Conservation (phyloP, 129 eudicot genomes). For the Scalesia atractyloides region DNA sequence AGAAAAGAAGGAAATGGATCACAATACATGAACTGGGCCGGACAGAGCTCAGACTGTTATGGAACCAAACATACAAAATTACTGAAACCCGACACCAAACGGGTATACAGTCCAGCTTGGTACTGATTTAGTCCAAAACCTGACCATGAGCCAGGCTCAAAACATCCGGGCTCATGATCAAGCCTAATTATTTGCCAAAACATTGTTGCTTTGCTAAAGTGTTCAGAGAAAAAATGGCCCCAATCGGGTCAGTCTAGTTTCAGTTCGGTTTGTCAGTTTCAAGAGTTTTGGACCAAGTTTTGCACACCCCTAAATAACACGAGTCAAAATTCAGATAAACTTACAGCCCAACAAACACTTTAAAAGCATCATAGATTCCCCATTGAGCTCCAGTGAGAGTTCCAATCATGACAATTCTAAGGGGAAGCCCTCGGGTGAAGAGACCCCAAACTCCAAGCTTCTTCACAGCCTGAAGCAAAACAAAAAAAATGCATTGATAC, state of each 20-base stretch:
- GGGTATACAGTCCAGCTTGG: too few relatives aligned
- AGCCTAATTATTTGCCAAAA: not conserved
- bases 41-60: not conserved
- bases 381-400: conserved; percentile 97
- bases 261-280: not conserved
- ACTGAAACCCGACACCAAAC: too few relatives aligned
- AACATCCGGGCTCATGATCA: not conserved
- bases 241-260: too few relatives aligned
- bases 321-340: conserved; percentile 27
- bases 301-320: not conserved
- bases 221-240: not conserved
- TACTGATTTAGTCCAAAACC: not conserved
- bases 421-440: conserved; percentile 91
- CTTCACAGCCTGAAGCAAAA: conserved; percentile 70
- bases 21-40: not conserved
- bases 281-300: not conserved
- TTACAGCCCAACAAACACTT: conserved; percentile 97
- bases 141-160: not conserved
- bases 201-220: not conserved
- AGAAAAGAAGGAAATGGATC: not conserved
- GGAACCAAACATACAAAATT: too few relatives aligned
- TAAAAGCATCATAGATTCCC: conserved; percentile 94
- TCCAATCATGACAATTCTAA: conserved; percentile 97
- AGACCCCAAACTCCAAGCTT: conserved; percentile 81
- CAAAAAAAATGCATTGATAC: not conserved